Conservation (phyloP, 164 flowering plant genomes). For the Berberis thunbergii region DNA sequence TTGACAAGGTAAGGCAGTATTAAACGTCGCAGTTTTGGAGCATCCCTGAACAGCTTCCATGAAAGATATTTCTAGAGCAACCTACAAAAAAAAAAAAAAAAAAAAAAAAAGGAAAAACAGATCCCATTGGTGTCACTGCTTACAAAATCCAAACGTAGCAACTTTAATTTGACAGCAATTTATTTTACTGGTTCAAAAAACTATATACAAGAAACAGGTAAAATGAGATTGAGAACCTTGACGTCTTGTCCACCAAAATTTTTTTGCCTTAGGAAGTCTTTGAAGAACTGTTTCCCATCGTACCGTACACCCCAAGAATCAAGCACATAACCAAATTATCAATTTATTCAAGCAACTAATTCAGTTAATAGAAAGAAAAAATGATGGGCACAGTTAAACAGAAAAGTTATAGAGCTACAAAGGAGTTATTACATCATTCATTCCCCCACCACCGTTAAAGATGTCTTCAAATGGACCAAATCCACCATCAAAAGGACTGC, state of each 20-base stretch:
- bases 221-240: slow-evolving; percentile 30
- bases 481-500: slow-evolving; percentile 26
- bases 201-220: background rate
- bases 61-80: slow-evolving; percentile 66
- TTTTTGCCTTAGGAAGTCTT: slow-evolving; percentile 21
- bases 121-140: background rate
- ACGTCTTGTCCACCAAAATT: slow-evolving; percentile 54
- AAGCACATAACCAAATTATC: slow-evolving; percentile 2
- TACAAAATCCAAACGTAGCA: no score
- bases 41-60: slow-evolving; percentile 99
- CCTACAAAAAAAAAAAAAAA: slow-evolving; percentile 22
- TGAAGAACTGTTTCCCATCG: slow-evolving; percentile 33
- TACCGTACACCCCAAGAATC: background rate
- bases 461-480: slow-evolving; percentile 42
- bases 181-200: no score
- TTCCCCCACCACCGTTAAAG: slow-evolving; percentile 22
- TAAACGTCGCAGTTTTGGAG: slow-evolving; percentile 60
- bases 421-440: slow-evolving; percentile 32
- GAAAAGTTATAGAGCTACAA: background rate
- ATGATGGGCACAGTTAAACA: background rate
- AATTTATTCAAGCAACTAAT: background rate
- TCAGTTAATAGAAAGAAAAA: background rate
- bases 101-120: background rate
- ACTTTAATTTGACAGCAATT: no score
- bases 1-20: slow-evolving; percentile 62